Conservation (phyloP, 257 asterid genomes). For the Plantago elongata region DNA sequence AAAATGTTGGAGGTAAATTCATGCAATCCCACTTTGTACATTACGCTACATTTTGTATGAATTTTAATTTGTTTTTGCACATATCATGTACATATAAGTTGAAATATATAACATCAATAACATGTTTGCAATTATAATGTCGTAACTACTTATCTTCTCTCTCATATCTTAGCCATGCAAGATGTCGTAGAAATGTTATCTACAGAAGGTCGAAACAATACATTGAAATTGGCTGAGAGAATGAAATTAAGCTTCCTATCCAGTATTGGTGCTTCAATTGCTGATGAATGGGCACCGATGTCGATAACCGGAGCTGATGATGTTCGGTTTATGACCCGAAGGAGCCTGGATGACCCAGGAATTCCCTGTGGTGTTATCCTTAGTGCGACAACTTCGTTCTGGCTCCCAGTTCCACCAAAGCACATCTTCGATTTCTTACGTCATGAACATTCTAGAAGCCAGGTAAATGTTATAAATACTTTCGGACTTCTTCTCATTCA, state of each 20-base stretch:
- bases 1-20: slow-evolving; percentile 37
- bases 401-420: slow-evolving; percentile 49
- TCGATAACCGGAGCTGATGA: slow-evolving; percentile 52
- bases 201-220: slow-evolving; percentile 43
- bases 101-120: no score
- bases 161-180: not conserved
- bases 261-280: slow-evolving; percentile 57
- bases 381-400: slow-evolving; percentile 59
- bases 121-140: no score
- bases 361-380: slow-evolving; percentile 57
- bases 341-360: slow-evolving; percentile 55
- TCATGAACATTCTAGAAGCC: slow-evolving; percentile 45
- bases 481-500: no score
- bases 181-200: slow-evolving; percentile 37
- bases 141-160: no score
- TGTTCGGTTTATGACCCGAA: slow-evolving; percentile 52
- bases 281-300: slow-evolving; percentile 51
- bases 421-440: slow-evolving; percentile 49
- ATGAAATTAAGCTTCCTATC: slow-evolving; percentile 57
- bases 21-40: not conserved
- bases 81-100: no score
- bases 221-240: slow-evolving; percentile 49
- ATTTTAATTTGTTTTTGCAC: no score
- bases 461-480: slow-evolving; percentile 27
- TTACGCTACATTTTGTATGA: not conserved